Base-by-base conservation (phyloP, 495 filamentous ascomycete species). In the Penicillium herquei region DNA sequence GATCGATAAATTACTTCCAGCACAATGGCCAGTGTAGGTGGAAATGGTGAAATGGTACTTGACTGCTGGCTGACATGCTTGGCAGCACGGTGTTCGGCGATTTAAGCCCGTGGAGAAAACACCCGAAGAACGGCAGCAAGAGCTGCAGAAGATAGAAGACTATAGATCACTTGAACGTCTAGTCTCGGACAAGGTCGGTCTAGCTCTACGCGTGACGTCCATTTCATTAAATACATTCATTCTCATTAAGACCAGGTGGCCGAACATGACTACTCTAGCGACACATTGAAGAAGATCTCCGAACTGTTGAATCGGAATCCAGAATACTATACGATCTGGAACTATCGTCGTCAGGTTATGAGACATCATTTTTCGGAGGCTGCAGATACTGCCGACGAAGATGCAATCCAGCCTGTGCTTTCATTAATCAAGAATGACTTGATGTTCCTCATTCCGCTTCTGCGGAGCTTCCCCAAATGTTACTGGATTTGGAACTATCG, bases 401-500 rank as follows among this genome's bases (percentile, higher is more conserved):
- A 50, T 39, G 44, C 48, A n/a, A 31, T 50, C 13, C 55, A 60
- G 12, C 41, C 64, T 35, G 65, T 73, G 43, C 73, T 83, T 32
- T 74, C 78, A 33, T 71, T 88, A 56, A 76, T 82, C 68, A 79
- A 85, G 40, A 80, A 75, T 57, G 94, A 98, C 62, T 78, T 98
- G 26, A 68, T 72, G 21, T 94, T 96, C 67, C 82, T 92, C 37
- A 79, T 97, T 37, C 90, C 90, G 3, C 79, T 99, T 11, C 84
- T 98, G 37, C 78, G 84, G 34, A 83, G 90, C 57, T 91, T 83
- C 62, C 95, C 94, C 21, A 99, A 99, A 74, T 98, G 94, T 77
- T 99, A 99, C 77, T 97, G 94, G 92, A 90, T 99, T 41, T 99
- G 94, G 94, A 96, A 95, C 69, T 90, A 97, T 72, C 87, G 94